Conservation (phyloP, 78 protist species). For the Cavenderia fasciculata region DNA sequence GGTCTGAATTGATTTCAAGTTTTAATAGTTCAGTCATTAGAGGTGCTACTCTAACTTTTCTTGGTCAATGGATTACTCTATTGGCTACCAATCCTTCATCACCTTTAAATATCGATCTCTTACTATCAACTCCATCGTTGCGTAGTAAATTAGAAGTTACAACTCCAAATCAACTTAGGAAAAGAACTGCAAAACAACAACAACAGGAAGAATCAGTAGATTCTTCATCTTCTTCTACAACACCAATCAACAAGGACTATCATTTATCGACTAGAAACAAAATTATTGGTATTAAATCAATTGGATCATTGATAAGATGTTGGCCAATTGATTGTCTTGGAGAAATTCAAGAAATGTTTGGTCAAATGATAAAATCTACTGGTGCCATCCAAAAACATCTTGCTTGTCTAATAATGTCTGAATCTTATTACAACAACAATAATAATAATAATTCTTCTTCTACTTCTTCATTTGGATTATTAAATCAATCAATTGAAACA, state of each 20-base stretch:
- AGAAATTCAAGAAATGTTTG: constrained; percentile 30
- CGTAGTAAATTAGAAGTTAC: neutral
- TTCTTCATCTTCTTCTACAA: no score
- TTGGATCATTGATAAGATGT: constrained; percentile 24
- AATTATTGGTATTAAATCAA: constrained; percentile 30
- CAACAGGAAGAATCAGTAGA: constrained; percentile 11
- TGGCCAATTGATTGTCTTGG: constrained; percentile 25
- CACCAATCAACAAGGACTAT: neutral
- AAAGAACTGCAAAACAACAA: constrained; percentile 4
- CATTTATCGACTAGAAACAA: constrained; percentile 9
- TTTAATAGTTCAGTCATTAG: constrained; percentile 24
- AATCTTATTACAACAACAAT: neutral
- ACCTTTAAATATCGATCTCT: neutral
- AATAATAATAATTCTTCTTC: neutral
- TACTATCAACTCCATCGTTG: neutral
- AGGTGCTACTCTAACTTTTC: constrained; percentile 10
- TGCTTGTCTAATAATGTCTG: constrained; percentile 26
- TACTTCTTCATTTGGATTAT: neutral
- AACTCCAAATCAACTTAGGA: neutral
- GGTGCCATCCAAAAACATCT: constrained; percentile 53
- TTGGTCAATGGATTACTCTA: constrained; percentile 48
- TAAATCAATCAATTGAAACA: no score
- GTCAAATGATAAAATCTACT: neutral
- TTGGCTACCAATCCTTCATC: constrained; percentile 31
- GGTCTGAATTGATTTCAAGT: constrained; percentile 17